Evolutionary conservation across 2,329 filamentous ascomycete species (phyloP), one percentile per base, ranked within the genome.

Genomic region (Colletotrichum eleusines): DNA sequence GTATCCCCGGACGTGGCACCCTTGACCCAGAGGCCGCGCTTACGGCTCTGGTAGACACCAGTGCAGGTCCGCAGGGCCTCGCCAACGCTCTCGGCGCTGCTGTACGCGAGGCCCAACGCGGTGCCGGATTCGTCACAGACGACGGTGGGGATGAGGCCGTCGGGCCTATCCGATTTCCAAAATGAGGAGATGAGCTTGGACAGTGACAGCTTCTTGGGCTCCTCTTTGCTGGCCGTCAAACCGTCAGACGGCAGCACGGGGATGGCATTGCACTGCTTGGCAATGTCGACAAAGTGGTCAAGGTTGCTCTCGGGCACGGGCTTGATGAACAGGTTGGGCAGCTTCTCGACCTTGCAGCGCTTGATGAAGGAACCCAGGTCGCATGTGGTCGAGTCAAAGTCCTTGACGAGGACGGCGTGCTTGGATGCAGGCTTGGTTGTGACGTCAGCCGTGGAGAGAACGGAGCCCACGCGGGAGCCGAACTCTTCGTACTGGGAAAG

Each of bases 11-110:
- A 98, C 11, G 92, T 96, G 63, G 95, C 93, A 7, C 96, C 96
- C 84, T 99, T 99, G 81, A 97, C 92, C 96, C 96, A 99, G 35
- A 99, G 83, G 0, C 96, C 96, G 54, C 96, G 89, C 85, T 98
- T 98, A 63, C 96, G 89, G 84, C 95, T 98, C 82, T 98, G 94
- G 80, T 99, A 99, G 46, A 98, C 95, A 40, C 96, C 95, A 0
- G 85, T 85, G 76, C 87, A 84, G 7, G 94, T 97, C 76, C 89
- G 89, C 72, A 99, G 80, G 46, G 95, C 95, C 83, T 97, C 95
- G 11, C 90, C 86, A 42, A 99, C 90, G 79, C 95, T 98, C 80
- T 97, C 93, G 73, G 92, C 90, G 78, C 93, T 98, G 81, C 95
- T 97, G 85, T 98, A 99, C 23, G 98, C 96, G 74, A 99, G 83